Conservation (phyloP, 1,284 basidiomycete genomes). For the Ceratobasidium sp. region DNA sequence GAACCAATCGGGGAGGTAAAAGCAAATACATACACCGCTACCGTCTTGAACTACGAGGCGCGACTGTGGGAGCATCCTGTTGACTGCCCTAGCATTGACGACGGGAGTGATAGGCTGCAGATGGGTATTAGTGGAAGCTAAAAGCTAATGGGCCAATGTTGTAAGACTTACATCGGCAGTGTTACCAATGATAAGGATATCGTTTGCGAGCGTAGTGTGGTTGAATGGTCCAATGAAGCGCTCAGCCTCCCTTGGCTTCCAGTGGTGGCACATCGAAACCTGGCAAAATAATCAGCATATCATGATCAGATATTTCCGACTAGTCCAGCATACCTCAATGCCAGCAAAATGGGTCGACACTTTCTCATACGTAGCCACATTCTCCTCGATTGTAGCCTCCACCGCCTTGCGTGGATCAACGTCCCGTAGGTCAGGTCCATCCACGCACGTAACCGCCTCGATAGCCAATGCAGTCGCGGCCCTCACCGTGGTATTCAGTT, state of each 20-base stretch:
- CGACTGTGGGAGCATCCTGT: constrained; percentile 50
- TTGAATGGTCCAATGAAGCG: constrained; percentile 52
- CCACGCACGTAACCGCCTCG: constrained; percentile 48
- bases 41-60: constrained; percentile 51
- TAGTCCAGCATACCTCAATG: constrained; percentile 45
- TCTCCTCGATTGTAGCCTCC: constrained; percentile 49
- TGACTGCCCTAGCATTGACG: constrained; percentile 50
- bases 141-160: background rate
- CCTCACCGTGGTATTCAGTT: constrained; percentile 48
- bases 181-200: constrained; percentile 51
- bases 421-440: constrained; percentile 47
- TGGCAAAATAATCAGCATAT: background rate
- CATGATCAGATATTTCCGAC: background rate
- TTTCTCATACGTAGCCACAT: constrained; percentile 44
- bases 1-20: background rate
- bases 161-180: constrained; percentile 45
- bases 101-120: constrained; percentile 51
- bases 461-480: constrained; percentile 48
- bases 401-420: constrained; percentile 47
- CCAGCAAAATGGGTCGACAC: constrained; percentile 48
- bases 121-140: background rate
- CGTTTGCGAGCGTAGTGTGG: constrained; percentile 48
- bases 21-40: constrained; percentile 48
- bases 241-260: constrained; percentile 49
- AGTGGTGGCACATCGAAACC: constrained; percentile 49